Conservation (phyloP, 108 stramenopile genomes). For the Poteriospumella lacustris region DNA sequence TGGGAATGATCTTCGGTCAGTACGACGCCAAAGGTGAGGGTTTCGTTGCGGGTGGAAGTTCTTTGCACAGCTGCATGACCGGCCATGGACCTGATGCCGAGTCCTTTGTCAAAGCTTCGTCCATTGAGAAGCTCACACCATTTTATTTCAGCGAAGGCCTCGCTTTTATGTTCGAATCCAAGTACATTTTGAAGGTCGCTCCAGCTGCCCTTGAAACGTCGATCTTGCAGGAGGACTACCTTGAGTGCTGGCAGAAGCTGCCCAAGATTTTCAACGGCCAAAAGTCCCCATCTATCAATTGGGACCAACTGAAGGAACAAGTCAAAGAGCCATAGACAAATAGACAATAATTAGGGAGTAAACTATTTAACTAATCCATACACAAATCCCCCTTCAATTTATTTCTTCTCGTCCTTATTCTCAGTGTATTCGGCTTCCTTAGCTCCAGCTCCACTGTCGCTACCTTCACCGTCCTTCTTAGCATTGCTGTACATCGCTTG, state of each 20-base stretch:
- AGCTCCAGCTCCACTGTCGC: conserved; percentile 52
- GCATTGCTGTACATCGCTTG: conserved; percentile 88
- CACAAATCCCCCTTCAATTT: conserved; percentile 43
- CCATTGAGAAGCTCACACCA: conserved; percentile 59
- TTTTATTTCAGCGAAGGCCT: conserved; percentile 69
- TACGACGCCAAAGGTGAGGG: conserved; percentile 63
- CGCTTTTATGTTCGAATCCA: conserved; percentile 93
- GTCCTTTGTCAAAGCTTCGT: conserved; percentile 59
- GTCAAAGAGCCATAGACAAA: no score
- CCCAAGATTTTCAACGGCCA: conserved; percentile 39
- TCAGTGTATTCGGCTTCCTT: conserved; percentile 88
- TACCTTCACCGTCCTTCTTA: conserved; percentile 40
- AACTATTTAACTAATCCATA: not conserved
- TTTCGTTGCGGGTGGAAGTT: conserved; percentile 74
- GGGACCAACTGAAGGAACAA: no score
- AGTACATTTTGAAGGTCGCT: conserved; percentile 58
- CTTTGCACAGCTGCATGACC: conserved; percentile 75
- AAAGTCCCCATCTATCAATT: no score
- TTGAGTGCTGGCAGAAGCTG: conserved; percentile 62
- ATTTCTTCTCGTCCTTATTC: conserved; percentile 61
- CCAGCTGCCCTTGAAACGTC: conserved; percentile 56
- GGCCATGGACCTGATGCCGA: conserved; percentile 80
- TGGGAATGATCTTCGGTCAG: conserved; percentile 77
- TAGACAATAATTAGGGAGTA: not conserved
- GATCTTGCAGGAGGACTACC: conserved; percentile 56